Evolutionary conservation across 2,329 filamentous ascomycete species (phyloP).

Genomic region (Alternaria arborescens): DNA sequence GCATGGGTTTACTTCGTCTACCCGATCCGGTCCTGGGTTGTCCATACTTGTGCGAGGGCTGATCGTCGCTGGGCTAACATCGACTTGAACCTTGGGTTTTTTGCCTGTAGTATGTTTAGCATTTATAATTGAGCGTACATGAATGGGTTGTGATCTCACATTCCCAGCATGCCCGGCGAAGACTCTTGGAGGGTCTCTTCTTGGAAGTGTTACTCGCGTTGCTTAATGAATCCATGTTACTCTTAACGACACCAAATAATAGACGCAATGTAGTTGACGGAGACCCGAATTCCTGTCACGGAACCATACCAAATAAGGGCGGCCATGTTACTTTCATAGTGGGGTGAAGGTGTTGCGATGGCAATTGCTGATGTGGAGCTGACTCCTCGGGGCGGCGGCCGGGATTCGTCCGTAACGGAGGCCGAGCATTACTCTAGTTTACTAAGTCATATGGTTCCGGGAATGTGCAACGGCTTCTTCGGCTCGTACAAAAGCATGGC

Average conservation of each 20-base stretch:
- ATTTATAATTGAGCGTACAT: not conserved
- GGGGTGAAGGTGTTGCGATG: slow-evolving; percentile 37
- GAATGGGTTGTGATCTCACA: slow-evolving; percentile 35
- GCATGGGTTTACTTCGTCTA: slow-evolving; percentile 33
- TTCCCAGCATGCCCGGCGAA: slow-evolving; percentile 47
- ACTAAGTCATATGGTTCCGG: slow-evolving; percentile 3
- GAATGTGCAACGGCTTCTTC: not conserved
- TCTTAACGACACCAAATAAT: not conserved
- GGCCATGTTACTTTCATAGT: slow-evolving; percentile 45
- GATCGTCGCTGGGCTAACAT: slow-evolving; percentile 23
- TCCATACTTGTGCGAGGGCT: slow-evolving; percentile 24
- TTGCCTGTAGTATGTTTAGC: slow-evolving; percentile 41
- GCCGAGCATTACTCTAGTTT: slow-evolving; percentile 17
- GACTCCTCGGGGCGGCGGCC: slow-evolving; percentile 32
- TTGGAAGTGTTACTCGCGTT: slow-evolving; percentile 23
- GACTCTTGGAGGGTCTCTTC: slow-evolving; percentile 40
- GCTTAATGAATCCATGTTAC: slow-evolving; percentile 32
- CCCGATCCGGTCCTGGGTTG: slow-evolving; percentile 22
- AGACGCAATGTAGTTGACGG: not conserved
- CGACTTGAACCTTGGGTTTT: slow-evolving; percentile 35
- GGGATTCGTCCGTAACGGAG: slow-evolving; percentile 39
- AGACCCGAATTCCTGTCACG: slow-evolving; percentile 13
- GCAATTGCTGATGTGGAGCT: slow-evolving; percentile 36
- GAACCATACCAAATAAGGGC: slow-evolving; percentile 30
- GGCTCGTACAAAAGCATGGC: not conserved